These are phyloP conservation scores for Astrephomene gubernaculifera DNA, from an alignment of 139 green algal species.

Conservation along the genomic window DNA sequence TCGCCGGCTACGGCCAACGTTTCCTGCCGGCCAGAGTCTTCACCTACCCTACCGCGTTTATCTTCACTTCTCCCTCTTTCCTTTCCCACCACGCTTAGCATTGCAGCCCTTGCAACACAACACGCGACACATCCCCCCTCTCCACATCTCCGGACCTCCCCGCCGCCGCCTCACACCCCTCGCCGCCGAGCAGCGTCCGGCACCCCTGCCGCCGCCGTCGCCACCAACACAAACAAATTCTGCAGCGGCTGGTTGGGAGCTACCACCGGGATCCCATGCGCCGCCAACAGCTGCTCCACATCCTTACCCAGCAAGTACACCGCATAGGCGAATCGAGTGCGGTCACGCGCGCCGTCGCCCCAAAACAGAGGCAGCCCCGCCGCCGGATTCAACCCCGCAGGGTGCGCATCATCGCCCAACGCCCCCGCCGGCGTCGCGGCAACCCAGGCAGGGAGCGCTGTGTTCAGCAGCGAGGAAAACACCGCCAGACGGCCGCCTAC, in stretches of 20 bases:
- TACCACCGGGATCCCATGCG: constrained; percentile 68
- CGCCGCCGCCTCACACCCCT: not conserved
- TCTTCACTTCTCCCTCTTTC: too few relatives aligned
- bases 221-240: constrained; percentile 73
- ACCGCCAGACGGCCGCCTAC: constrained; percentile 14
- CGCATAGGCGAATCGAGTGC: constrained; percentile 76
- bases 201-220: constrained; percentile 60
- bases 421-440: constrained; percentile 19
- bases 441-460: not conserved
- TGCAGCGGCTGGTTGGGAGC: constrained; percentile 70
- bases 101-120: too few relatives aligned
- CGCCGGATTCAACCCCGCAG: not conserved
- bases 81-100: too few relatives aligned
- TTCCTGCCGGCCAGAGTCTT: too few relatives aligned
- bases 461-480: constrained; percentile 33
- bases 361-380: constrained; percentile 72
- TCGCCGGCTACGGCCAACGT: too few relatives aligned
- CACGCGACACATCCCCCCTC: too few relatives aligned
- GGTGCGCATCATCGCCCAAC: constrained; percentile 30
- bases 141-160: too few relatives aligned
- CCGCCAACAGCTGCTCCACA: constrained; percentile 75
- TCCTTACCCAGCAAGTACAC: constrained; percentile 84
- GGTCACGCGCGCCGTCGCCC: constrained; percentile 61
- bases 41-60: too few relatives aligned
- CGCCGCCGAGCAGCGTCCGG: constrained; percentile 11